These are phyloP conservation scores for Telfairia occidentalis DNA, from an alignment of 331 rosid species.

Conservation along the genomic window DNA sequence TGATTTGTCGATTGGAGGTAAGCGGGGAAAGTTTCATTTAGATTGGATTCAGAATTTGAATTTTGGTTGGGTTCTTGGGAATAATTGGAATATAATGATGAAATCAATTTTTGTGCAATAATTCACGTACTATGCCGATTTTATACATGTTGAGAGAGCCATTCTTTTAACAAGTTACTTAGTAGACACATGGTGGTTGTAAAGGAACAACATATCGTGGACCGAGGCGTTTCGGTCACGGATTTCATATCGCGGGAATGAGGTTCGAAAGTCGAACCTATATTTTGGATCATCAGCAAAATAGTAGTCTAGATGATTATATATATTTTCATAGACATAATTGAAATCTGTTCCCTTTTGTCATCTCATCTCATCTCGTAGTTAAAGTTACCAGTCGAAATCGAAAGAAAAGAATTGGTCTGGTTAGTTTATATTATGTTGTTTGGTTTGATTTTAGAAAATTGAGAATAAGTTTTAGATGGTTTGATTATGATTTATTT, in stretches of 20 bases:
- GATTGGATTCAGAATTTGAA: slow-evolving; percentile 2
- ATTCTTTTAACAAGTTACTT: slow-evolving; percentile 1
- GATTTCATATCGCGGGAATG: too few relatives aligned
- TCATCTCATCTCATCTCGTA: too few relatives aligned
- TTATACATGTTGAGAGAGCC: slow-evolving; percentile 5
- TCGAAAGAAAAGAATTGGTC: too few relatives aligned
- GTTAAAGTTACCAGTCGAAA: too few relatives aligned
- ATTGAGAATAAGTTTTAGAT: too few relatives aligned
- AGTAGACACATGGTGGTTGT: neutral
- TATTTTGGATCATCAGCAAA: neutral
- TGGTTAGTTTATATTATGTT: too few relatives aligned
- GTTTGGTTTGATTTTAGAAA: too few relatives aligned
- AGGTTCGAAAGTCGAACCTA: neutral
- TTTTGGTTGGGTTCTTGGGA: slow-evolving; percentile 2
- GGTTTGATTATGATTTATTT: too few relatives aligned
- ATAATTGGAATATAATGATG: slow-evolving; percentile 3
- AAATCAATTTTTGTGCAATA: slow-evolving; percentile 13
- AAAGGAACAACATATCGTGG: neutral
- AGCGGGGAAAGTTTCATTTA: neutral
- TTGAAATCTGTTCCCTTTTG: too few relatives aligned
- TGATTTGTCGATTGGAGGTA: neutral
- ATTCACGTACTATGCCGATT: neutral
- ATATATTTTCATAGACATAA: too few relatives aligned
- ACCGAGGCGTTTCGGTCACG: neutral
- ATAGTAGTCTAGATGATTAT: neutral